Base-by-base conservation (phyloP, 768 basidiomycete genomes). In the Naganishia randhawae region DNA sequence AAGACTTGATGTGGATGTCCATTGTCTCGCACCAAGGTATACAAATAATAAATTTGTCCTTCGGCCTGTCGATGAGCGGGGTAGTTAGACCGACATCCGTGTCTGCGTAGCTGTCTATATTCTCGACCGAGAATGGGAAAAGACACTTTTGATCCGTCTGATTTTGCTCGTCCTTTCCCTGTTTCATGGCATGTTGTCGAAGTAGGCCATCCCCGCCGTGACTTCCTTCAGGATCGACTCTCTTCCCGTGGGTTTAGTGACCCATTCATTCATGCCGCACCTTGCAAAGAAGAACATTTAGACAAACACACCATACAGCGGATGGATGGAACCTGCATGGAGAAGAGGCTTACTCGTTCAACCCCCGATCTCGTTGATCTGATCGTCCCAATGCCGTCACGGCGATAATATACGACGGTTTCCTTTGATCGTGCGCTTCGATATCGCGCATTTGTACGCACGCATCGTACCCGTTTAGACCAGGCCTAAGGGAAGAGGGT, bases 221-320 rank as follows among this genome's bases (percentile, higher is more conserved):
- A 55, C 54, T 6, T 55, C 7, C 31, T 55, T 35, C 32, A 55
- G 32, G 13, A 55, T 55, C 32, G 37, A 32, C 8, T 35, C 33
- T n/a, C 54, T 55, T 9, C 16, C 33, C 7, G 33, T 35, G 2
- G 54, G 54, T 22, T 55, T 55, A 33, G 54, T 55, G 29, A 35
- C 35, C 54, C 54, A 55, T n/a, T 55, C 54, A 22, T 55, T 55
- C 54, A 55, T 55, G 16, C 54, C 54, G 33, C 54, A 55, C 22
- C 54, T 55, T 22, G 10, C 22, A 3, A 5, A 55, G 29, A 22
- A 5, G 27, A 9, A 13, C n/a, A 16, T 51, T 3, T 27, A 5
- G 29, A 16, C 4, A 25, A 8, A 9, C 8, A 16, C 3, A 51
- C 50, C n/a, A 7, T 25, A 51, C n/a, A 25, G 8, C n/a, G 3